Evolutionary conservation across 2,329 filamentous ascomycete genomes (phyloP), one percentile per base, ranked within the genome.

Genomic region (Onygenales sp.): DNA sequence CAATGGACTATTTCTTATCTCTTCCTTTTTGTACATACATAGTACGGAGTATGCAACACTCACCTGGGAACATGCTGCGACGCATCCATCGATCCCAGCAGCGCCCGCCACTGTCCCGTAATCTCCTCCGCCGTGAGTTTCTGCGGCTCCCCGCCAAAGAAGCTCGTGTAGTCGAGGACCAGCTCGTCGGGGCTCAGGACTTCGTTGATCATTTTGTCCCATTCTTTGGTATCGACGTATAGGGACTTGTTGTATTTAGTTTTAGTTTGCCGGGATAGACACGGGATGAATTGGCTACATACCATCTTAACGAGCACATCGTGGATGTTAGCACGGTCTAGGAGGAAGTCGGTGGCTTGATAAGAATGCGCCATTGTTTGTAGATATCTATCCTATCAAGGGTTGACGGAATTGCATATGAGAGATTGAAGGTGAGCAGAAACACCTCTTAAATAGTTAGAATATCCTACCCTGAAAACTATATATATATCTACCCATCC

Each of bases 251-350:
- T 50, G 39, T 49, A 36, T 14, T 21, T 36, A 7, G 31, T 3
- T 8, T 44, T 27, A 10, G 7, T 32, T 27, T 45, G n/a, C 17
- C 1, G 4, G 43, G 43, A 2, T 14, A 21, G 27, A 11, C 10
- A 17, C 17, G 17, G 17, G 17, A 17, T 17, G 17, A 17, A 17
- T 17, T 17, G 0, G 17, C 17, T 45, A 36, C 36, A n/a, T 33
- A 50, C 48, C 48, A 50, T 42, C 10, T 50, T 50, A 9, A 21
- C 27, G 6, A 42, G 17, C 17, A 50, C 37, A 42, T 50, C 48
- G 21, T 50, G 48, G 48, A 50, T 50, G 14, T 50, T 49, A 10
- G 47, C 36, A 8, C 47, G 33, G 34, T 49, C 47, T 9, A 49
- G 34, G 47, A 49, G 47, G 36, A 39, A 49, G 37, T 49, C 47